Base-by-base conservation (phyloP, 2,329 filamentous ascomycete genomes). In the Ceratocystis colombiana region DNA sequence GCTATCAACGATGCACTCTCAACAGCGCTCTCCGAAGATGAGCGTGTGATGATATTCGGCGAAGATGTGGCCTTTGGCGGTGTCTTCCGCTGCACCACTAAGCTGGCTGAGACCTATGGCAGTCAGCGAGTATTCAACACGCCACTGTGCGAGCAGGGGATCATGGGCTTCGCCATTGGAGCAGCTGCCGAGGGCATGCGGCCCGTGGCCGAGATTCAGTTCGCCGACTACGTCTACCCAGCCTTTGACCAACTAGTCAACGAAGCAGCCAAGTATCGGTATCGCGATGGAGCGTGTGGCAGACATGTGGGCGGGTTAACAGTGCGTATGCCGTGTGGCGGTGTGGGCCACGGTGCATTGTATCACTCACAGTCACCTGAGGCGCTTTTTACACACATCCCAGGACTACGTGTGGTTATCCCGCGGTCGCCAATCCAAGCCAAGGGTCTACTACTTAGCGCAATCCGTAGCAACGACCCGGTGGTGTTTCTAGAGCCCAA, bases 21-120 rank as follows among this genome's bases (percentile, higher is more conserved):
- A 25, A 89, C 88, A 68, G 90, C 93, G 28, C 81, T 99, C 33
- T 84, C 88, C 17, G 84, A 87, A 45, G 92, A 96, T 71, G 90
- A 96, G 70, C 86, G 87, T 20, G 90, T 96, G 25, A 79, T 97
- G 66, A 82, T 99, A 8, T 99, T 99, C 72, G 94, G 94, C 53
- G 94, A 99, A 76, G 94, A 99, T 73, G 91, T 99, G 6, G 90
- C 94, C 15, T 99, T 99, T 70, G 94, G 94, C 53, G 94, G 94
- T 65, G 94, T 99, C 17, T 99, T 99, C 73, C 84, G 94, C 66
- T 96, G 91, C 76, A 93, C 90, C 41, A 93, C 94, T 85, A 90
- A 92, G 71, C 81, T 99, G 17, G 86, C 90, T 41, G 88, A 91
- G 69, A 90, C 90, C 66, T 96, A 94, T 74, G 94, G 94, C 7